phyloP scores from a whole-genome alignment of 306 rosid species.

The Pyrus betulifolia region DNA sequence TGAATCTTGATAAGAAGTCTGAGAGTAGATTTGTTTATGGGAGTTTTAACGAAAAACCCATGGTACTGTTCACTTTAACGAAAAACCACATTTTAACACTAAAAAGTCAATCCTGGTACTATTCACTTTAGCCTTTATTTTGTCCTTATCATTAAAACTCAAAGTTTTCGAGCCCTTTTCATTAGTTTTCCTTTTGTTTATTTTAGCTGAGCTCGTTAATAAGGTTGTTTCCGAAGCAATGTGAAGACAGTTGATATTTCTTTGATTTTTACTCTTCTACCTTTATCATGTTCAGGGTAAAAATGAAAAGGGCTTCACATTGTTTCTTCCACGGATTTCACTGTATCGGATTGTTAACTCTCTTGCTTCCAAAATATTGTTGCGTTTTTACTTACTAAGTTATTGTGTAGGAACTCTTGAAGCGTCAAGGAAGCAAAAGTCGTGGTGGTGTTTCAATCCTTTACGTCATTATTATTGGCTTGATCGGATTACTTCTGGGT shows the following conservation, averaged over 20 bases:
- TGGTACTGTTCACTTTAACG: too few species aligned
- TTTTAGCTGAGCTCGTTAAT: not conserved
- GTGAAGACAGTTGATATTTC: not conserved
- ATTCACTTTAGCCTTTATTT: too few species aligned
- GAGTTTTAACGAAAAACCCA: too few species aligned
- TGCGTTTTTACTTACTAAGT: conserved; percentile 1
- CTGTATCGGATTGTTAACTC: not conserved
- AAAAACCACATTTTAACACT: too few species aligned
- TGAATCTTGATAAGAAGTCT: not conserved
- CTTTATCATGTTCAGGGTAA: not conserved
- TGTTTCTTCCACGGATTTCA: not conserved
- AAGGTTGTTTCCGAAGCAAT: not conserved
- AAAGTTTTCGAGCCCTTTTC: too few species aligned
- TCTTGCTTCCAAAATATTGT: not conserved
- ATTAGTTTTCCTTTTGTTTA: not conserved
- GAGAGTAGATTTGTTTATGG: not conserved
- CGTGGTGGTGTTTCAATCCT: conserved; percentile 58
- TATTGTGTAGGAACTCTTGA: conserved; percentile 71
- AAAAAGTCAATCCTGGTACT: too few species aligned
- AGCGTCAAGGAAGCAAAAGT: conserved; percentile 52
- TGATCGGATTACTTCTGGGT: conserved; percentile 68
- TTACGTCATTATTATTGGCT: conserved; percentile 50
- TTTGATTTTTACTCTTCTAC: not conserved
- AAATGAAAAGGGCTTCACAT: not conserved
- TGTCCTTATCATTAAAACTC: too few species aligned